Evolutionary conservation across 2,329 filamentous ascomycete species (phyloP), one percentile per base, ranked within the genome.

Genomic region (Albophoma yamanashiensis): DNA sequence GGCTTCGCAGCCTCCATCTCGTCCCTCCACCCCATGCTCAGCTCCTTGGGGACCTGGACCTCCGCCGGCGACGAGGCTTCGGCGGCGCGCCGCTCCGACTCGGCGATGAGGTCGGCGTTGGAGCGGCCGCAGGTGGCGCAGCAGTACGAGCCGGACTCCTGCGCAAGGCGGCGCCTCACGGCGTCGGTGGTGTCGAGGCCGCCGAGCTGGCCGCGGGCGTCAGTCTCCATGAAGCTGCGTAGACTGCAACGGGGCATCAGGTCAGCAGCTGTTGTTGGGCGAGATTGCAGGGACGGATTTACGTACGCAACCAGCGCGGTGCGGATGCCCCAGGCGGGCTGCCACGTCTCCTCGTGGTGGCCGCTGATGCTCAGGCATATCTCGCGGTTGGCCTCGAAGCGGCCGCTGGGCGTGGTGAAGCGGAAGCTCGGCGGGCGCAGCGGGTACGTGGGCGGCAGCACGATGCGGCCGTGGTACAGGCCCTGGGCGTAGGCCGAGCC

Each of bases 341-440:
- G 93, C 94, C 94, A 99, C 20, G 91, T 96, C 78, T 97, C 94
- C 73, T 97, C 94, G 75, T 99, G 94, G 74, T 97, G 93, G 2
- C 92, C 93, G 58, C 86, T 90, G 68, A 97, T 99, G 68, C 86
- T 91, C 20, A 99, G 84, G 71, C 94, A 99, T 67, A 99, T 97
- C 78, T 97, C 93, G 65, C 94, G 86, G 72, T 99, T 99, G 59
- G 92, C 88, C 74, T 97, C 94, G 75, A 99, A 99, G 63, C 94
- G 86, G 58, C 93, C 94, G 34, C 86, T 90, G 0, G 94, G 92
- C 0, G 94, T 97, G 8, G 91, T 81, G 79, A 99, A 97, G 67
- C 94, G 91, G 79, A 99, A 97, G n/a, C 86, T 89, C 0, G 94
- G 94, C 1, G 94, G 94, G 1, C 92, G 89, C 3, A 97, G 84